A percentile compares a stretch with the other conserved stretches of the same genome.
These are phyloP conservation scores for Cyclocybe aegerita DNA, from an alignment of 768 basidiomycete species.

Conservation along the genomic window DNA sequence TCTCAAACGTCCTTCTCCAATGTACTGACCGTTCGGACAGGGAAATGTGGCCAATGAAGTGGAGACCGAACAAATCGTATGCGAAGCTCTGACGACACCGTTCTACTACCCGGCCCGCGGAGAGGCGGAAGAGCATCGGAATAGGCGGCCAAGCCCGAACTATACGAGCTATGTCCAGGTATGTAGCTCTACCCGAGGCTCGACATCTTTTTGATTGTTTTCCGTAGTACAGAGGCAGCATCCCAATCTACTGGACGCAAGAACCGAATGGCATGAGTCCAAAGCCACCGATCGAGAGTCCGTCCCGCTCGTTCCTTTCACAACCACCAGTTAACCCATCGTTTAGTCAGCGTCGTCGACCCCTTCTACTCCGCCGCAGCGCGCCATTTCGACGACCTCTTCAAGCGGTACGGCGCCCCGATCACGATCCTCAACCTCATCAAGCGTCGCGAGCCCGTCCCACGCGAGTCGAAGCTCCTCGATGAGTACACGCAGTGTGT, in stretches of 20 bases:
- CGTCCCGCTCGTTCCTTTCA: slow-evolving; percentile 22
- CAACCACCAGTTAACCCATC: slow-evolving; percentile 3
- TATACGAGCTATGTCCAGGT: slow-evolving; percentile 97
- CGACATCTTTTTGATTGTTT: no score
- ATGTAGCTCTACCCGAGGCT: neutral
- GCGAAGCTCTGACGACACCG: slow-evolving; percentile 84
- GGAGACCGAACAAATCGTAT: slow-evolving; percentile 97
- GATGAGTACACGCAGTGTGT: slow-evolving; percentile 93
- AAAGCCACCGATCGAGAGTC: slow-evolving; percentile 94
- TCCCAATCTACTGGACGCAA: slow-evolving; percentile 96
- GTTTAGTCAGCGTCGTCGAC: slow-evolving; percentile 84
- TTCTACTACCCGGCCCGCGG: slow-evolving; percentile 73
- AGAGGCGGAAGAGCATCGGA: slow-evolving; percentile 25
- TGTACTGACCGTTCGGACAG: slow-evolving; percentile 35
- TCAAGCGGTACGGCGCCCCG: slow-evolving; percentile 86
- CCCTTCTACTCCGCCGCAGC: slow-evolving; percentile 95
- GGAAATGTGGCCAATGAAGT: slow-evolving; percentile 99
- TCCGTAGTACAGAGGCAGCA: slow-evolving; percentile 86
- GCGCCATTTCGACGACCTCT: slow-evolving; percentile 88
- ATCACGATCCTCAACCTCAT: slow-evolving; percentile 93
- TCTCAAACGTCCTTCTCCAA: neutral
- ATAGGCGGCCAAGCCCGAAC: slow-evolving; percentile 70
- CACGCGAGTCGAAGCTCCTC: slow-evolving; percentile 86
- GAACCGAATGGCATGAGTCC: slow-evolving; percentile 89
- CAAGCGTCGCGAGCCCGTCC: slow-evolving; percentile 77